Conservation (phyloP, 1,284 basidiomycete species). For the Schizophyllum amplum region DNA sequence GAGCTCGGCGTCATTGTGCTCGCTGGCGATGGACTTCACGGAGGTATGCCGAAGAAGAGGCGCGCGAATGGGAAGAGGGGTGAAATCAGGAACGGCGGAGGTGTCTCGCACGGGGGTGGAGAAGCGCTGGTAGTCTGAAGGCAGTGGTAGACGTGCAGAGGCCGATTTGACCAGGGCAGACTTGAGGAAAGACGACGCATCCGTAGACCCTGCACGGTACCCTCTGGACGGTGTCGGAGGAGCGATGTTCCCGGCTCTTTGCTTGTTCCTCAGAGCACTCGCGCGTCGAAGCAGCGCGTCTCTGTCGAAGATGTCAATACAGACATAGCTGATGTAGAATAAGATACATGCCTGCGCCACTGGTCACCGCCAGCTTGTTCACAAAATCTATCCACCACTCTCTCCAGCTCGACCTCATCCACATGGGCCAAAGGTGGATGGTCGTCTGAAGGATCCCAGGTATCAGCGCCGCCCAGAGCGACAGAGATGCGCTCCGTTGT, state of each 20-base stretch:
- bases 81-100: slow-evolving; percentile 44
- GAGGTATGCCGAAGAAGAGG: not conserved
- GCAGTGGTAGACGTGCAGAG: slow-evolving; percentile 13
- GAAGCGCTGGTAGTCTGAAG: not conserved
- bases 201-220: slow-evolving; percentile 19
- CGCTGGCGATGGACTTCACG: too few relatives aligned
- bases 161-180: not conserved
- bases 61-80: slow-evolving; percentile 22
- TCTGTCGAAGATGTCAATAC: slow-evolving; percentile 25
- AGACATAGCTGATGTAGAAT: slow-evolving; percentile 3
- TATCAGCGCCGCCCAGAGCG: slow-evolving; percentile 14
- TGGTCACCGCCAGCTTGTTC: slow-evolving; percentile 26
- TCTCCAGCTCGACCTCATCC: slow-evolving; percentile 39
- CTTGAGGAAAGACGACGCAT: slow-evolving; percentile 2
- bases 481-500: slow-evolving; percentile 54
- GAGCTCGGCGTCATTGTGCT: not conserved
- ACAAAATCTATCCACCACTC: slow-evolving; percentile 51
- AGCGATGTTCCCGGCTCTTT: slow-evolving; percentile 46
- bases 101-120: not conserved
- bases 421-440: slow-evolving; percentile 35
- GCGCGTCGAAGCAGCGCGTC: slow-evolving; percentile 45
- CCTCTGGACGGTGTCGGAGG: slow-evolving; percentile 31
- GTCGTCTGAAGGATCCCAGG: slow-evolving; percentile 2
- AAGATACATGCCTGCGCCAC: slow-evolving; percentile 43
- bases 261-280: slow-evolving; percentile 53